Conservation (phyloP, 495 filamentous ascomycete genomes). For the Penicillium canariense region DNA sequence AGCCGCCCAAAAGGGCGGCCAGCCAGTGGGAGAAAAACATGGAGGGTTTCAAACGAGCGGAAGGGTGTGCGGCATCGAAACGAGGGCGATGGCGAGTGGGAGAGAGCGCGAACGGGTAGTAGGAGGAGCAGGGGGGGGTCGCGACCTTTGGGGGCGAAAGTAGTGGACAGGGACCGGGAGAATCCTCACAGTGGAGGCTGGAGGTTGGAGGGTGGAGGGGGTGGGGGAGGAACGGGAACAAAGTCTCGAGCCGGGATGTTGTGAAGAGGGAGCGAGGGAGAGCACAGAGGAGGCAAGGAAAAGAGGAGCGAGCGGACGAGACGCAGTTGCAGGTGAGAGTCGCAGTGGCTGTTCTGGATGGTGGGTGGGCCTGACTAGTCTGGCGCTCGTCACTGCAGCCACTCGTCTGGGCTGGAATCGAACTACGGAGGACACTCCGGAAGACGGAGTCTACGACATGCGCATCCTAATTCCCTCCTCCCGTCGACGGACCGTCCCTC, state of each 20-base stretch:
- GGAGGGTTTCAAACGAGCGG: conserved; percentile 14
- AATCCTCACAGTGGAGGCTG: background rate
- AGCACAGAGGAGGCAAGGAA: background rate
- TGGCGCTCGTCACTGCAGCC: background rate
- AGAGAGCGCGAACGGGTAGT: background rate
- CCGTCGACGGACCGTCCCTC: too few species aligned
- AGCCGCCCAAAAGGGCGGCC: conserved; percentile 25
- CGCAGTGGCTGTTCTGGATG: background rate
- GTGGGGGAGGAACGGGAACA: background rate
- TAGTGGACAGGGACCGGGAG: background rate
- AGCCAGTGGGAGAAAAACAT: conserved; percentile 30
- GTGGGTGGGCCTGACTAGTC: background rate
- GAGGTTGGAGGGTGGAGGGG: background rate
- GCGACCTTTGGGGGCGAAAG: background rate
- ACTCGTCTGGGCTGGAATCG: too few species aligned
- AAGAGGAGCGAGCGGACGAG: background rate
- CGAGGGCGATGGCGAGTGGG: background rate
- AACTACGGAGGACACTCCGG: background rate
- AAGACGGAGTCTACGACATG: background rate
- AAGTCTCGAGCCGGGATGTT: background rate
- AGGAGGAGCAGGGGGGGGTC: conserved; percentile 6
- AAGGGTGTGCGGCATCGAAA: conserved; percentile 12
- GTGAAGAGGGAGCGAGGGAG: background rate
- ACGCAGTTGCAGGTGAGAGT: background rate
- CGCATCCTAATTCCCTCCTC: too few species aligned